These are phyloP conservation scores for Epichloe bromicola DNA, from an alignment of 2,329 filamentous ascomycete genomes.

Conservation along the genomic window DNA sequence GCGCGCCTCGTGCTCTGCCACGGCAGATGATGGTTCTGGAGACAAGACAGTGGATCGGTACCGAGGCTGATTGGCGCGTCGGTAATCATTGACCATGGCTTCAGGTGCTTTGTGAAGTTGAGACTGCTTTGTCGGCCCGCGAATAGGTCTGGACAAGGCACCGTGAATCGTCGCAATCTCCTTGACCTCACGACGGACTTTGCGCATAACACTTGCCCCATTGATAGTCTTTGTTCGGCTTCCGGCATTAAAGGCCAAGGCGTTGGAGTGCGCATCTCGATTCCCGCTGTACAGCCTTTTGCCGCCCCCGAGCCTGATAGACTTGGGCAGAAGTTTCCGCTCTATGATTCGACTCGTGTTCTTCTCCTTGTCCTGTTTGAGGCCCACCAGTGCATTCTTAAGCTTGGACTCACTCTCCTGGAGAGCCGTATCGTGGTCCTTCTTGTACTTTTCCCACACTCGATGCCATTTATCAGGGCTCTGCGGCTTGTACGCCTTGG, in stretches of 20 bases:
- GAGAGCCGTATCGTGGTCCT: constrained; percentile 43
- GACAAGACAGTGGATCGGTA: constrained; percentile 15
- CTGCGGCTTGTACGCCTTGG: constrained; percentile 50
- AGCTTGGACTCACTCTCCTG: constrained; percentile 47
- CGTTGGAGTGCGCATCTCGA: constrained; percentile 18
- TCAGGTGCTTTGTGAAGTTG: constrained; percentile 36
- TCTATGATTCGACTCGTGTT: constrained; percentile 46
- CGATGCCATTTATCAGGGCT: constrained; percentile 63
- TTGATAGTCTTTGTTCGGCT: constrained; percentile 38
- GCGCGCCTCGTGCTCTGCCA: constrained; percentile 20
- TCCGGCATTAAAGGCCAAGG: constrained; percentile 32
- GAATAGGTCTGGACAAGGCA: constrained; percentile 25
- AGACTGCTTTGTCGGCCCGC: constrained; percentile 17
- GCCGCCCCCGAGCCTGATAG: constrained; percentile 19
- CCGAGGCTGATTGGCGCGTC: constrained; percentile 28
- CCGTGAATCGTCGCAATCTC: constrained; percentile 38
- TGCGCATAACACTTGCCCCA: constrained; percentile 41
- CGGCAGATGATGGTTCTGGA: constrained; percentile 9
- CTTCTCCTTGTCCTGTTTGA: constrained; percentile 43
- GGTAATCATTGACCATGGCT: constrained; percentile 40
- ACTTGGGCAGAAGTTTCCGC: constrained; percentile 30
- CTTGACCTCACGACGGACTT: constrained; percentile 41
- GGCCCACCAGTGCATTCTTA: constrained; percentile 40
- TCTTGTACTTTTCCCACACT: constrained; percentile 58
- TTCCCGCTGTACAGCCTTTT: constrained; percentile 15